phyloP scores from a whole-genome alignment of 192 early-diverging fungal genomes.

The Rhizoclosmatium globosum region DNA sequence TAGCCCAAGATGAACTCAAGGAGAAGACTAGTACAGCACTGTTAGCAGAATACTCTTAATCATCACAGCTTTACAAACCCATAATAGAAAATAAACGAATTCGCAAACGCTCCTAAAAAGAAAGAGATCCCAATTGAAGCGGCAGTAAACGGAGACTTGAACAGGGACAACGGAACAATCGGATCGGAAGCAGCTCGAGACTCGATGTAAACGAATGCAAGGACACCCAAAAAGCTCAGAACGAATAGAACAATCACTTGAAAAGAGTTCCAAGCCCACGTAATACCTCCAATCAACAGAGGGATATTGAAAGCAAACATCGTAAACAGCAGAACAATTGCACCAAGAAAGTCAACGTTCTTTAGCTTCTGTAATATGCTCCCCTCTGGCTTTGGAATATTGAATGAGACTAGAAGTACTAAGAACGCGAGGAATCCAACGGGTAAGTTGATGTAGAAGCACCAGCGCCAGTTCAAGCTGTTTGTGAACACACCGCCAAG shows the following conservation, averaged over 20 bases:
- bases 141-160: constrained; percentile 8
- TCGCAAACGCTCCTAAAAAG: constrained; percentile 48
- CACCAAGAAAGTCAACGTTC: constrained; percentile 75
- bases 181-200: constrained; percentile 34
- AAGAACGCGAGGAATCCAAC: constrained; percentile 68
- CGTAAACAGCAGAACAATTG: constrained; percentile 56
- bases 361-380: constrained; percentile 62
- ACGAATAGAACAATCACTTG: constrained; percentile 71
- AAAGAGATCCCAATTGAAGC: constrained; percentile 16
- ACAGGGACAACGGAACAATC: constrained; percentile 36
- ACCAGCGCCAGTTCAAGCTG: constrained; percentile 36
- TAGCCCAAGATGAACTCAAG: constrained; percentile 84
- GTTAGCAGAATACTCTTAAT: constrained; percentile 10
- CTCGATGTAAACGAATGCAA: constrained; percentile 29
- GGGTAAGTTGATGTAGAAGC: constrained; percentile 83
- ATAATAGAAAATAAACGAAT: constrained; percentile 73
- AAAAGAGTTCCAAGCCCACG: constrained; percentile 62
- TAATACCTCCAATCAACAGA: constrained; percentile 70
- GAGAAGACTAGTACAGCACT: constrained; percentile 48
- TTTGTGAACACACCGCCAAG: constrained; percentile 81
- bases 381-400: constrained; percentile 63
- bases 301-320: constrained; percentile 67
- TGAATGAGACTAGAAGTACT: constrained; percentile 57
- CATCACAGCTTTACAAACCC: constrained; percentile 46
- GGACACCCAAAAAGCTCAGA: constrained; percentile 26